Evolutionary conservation across 23 red algal species (phyloP).

Genomic region (Chondrus crispus): DNA sequence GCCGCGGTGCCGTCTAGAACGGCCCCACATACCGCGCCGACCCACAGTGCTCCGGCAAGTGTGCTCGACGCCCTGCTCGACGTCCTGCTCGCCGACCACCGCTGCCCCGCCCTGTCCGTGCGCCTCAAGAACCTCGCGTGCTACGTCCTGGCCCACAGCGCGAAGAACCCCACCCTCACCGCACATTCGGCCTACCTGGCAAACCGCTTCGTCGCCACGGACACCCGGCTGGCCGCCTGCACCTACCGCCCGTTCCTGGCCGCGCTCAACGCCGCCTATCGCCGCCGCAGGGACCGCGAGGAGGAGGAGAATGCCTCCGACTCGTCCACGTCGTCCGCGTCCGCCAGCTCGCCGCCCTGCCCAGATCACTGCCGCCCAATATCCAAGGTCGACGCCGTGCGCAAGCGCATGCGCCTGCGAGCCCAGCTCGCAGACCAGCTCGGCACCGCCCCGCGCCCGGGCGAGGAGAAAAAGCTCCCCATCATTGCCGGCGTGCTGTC

Average conservation of each 20-base stretch:
- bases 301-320: neutral
- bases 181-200: constrained; percentile 60
- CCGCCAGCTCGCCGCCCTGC: neutral
- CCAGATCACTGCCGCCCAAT: neutral
- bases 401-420: neutral
- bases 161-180: constrained; percentile 55
- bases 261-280: constrained; percentile 19
- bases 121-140: too few relatives aligned
- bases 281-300: neutral
- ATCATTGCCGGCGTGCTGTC: too few relatives aligned
- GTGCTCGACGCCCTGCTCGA: too few relatives aligned
- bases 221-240: neutral
- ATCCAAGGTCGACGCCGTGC: neutral
- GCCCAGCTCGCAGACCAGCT: too few relatives aligned
- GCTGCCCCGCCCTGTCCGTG: too few relatives aligned
- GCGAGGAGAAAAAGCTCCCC: too few relatives aligned
- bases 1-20: too few relatives aligned
- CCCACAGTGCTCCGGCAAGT: too few relatives aligned
- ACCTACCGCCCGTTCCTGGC: constrained; percentile 16
- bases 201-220: constrained; percentile 45
- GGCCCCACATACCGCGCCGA: too few relatives aligned
- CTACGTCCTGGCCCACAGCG: constrained; percentile 27
- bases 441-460: too few relatives aligned
- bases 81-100: too few relatives aligned
- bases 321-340: neutral